Percentiles rank a stretch among this genome's conserved stretches.
phyloP scores from a whole-genome alignment of 176 grass and related monocot species.

The Carex littledalei region DNA sequence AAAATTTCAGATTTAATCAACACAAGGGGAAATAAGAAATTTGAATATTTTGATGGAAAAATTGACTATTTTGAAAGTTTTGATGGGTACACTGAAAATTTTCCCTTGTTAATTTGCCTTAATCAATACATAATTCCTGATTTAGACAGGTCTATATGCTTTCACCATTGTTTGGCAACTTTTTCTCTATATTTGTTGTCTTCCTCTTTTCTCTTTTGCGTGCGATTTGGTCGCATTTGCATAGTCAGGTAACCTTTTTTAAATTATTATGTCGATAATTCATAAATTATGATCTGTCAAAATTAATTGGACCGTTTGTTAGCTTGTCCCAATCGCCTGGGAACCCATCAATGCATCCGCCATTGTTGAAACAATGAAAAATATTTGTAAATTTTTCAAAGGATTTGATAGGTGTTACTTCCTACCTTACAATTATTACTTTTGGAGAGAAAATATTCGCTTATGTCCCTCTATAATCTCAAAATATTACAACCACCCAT shows the following conservation, averaged over 20 bases:
- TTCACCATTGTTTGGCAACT: neutral
- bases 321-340: slow-evolving; percentile 13
- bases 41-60: too few species aligned
- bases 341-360: neutral
- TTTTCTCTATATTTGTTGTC: neutral
- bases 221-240: neutral
- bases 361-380: slow-evolving; percentile 4
- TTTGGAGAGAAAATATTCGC: neutral
- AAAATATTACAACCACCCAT: neutral
- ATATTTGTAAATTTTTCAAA: neutral
- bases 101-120: neutral
- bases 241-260: neutral
- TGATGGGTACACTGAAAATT: too few species aligned
- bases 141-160: neutral
- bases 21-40: too few species aligned
- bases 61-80: too few species aligned
- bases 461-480: neutral
- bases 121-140: neutral
- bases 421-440: neutral
- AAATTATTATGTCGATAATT: neutral
- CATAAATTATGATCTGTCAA: slow-evolving; percentile 13
- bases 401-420: neutral
- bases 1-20: too few species aligned
- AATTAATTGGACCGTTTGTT: slow-evolving; percentile 18
- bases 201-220: neutral